Base-by-base conservation (phyloP, 495 filamentous ascomycete genomes). In the Penicillium salamii region DNA sequence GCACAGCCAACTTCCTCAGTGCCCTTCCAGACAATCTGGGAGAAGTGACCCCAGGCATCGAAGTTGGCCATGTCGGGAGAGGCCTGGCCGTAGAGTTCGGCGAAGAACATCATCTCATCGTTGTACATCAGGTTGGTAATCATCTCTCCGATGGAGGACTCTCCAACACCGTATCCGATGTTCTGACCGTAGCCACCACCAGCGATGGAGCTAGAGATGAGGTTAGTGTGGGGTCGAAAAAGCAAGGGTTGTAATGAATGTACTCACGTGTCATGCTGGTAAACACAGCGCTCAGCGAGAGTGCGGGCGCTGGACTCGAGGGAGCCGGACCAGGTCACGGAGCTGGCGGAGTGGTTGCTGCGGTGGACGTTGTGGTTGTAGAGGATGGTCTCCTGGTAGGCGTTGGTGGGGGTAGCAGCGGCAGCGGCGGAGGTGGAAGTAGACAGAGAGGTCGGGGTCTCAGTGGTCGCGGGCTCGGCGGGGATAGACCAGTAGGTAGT, bases 291-390 rank as follows among this genome's bases (percentile, higher is more conserved):
- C 6, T 61, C 51, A 49, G 80, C 82, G 17, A 74, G 65, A 5
- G 55, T 42, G 14, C 65, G 52, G 20, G 93, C 91, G 35, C 74
- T 86, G n/a, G 61, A 49, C 32, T 84, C 85, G 33, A 90, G 75
- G 39, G 69, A 67, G 4, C 72, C 62, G 52, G 80, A 75, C 83
- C 86, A 97, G 29, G 53, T 61, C 17, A 97, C 54, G 31, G 72
- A 78, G 13, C 64, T 58, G 28, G 83, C 81, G 17, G 86, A 87
- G 76, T 97, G 91, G 72, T 89, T 91, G 63, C 79, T 77, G 57
- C 93, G 91, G 68, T 91, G 87, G 33, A 84, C 53, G 74, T 97
- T 96, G 80, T 98, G 93, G 68, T 86, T 81, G 59, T 82, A 75
- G 32, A 91, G 61, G 13, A 80, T 67, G 5, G 63, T 52, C 35